Percentiles rank a stretch among this genome's conserved stretches.
These are phyloP conservation scores for Phycomyces nitens DNA, from an alignment of 192 early-diverging fungal species.

Conservation along the genomic window DNA sequence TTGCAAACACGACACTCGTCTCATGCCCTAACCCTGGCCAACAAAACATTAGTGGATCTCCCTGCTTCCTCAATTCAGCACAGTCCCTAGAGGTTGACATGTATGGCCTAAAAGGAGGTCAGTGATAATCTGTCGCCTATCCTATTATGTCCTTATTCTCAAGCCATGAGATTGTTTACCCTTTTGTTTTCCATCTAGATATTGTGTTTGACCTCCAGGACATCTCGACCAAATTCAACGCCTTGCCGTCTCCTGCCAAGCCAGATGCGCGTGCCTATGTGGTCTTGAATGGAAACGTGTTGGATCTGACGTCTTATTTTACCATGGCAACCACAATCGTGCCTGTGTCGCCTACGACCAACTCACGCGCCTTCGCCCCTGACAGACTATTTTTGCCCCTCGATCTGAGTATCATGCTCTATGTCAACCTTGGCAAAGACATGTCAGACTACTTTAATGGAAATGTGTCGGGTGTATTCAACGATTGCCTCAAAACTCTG, in stretches of 20 bases:
- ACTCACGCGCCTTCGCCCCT: constrained; percentile 25
- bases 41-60: constrained; percentile 26
- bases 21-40: constrained; percentile 27
- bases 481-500: constrained; percentile 21
- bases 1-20: constrained; percentile 5
- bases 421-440: constrained; percentile 33
- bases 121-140: neutral
- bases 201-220: constrained; percentile 19
- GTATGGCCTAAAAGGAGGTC: constrained; percentile 33
- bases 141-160: neutral
- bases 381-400: constrained; percentile 37
- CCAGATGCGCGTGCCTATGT: constrained; percentile 23
- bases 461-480: constrained; percentile 25
- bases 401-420: constrained; percentile 27
- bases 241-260: constrained; percentile 10
- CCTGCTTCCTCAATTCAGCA: constrained; percentile 25
- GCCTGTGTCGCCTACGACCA: constrained; percentile 14
- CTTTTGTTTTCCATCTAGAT: constrained; percentile 21
- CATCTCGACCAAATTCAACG: constrained; percentile 11
- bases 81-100: constrained; percentile 6
- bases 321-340: constrained; percentile 24
- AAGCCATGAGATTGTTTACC: neutral
- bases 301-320: constrained; percentile 39
- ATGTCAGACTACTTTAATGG: constrained; percentile 27
- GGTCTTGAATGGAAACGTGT: constrained; percentile 29